Percentiles rank a stretch among this genome's conserved stretches.
These are phyloP conservation scores for Lycium ferocissimum DNA, from an alignment of 257 asterid species.

Conservation along the genomic window DNA sequence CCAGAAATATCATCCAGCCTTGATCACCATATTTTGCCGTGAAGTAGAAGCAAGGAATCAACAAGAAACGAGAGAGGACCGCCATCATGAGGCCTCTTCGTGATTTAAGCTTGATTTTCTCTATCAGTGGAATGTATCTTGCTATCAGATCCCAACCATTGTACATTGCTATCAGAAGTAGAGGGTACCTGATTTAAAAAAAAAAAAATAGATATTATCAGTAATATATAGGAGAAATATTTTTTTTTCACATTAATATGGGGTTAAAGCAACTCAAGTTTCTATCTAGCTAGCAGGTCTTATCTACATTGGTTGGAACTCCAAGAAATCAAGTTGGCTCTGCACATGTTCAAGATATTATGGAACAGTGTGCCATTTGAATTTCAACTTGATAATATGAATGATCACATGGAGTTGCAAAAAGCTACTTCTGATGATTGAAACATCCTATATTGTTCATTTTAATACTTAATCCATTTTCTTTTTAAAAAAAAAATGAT, in stretches of 20 bases:
- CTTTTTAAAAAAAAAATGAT: not conserved
- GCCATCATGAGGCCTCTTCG: conserved; percentile 67
- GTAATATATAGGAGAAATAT: not conserved
- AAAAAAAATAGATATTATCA: not conserved
- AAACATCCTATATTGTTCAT: not conserved
- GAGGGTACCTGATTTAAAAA: conserved; percentile 57
- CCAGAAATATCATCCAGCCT: conserved; percentile 79
- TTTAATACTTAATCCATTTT: not conserved
- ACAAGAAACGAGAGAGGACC: conserved; percentile 56
- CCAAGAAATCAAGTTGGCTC: conserved; percentile 18
- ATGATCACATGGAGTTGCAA: not conserved
- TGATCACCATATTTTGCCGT: conserved; percentile 84
- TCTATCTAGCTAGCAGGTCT: not conserved
- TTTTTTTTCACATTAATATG: not conserved
- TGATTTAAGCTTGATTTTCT: conserved; percentile 54
- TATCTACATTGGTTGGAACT: not conserved
- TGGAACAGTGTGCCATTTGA: not conserved
- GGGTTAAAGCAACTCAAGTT: not conserved
- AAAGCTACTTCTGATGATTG: not conserved
- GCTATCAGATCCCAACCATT: conserved; percentile 68
- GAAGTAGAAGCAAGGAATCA: conserved; percentile 82
- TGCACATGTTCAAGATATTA: not conserved
- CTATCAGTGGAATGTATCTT: conserved; percentile 68
- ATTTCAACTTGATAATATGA: not conserved
- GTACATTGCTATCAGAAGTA: conserved; percentile 80